These are phyloP conservation scores for Hyphopichia khmerensis DNA, from an alignment of 1,139 yeast genomes.

Conservation along the genomic window DNA sequence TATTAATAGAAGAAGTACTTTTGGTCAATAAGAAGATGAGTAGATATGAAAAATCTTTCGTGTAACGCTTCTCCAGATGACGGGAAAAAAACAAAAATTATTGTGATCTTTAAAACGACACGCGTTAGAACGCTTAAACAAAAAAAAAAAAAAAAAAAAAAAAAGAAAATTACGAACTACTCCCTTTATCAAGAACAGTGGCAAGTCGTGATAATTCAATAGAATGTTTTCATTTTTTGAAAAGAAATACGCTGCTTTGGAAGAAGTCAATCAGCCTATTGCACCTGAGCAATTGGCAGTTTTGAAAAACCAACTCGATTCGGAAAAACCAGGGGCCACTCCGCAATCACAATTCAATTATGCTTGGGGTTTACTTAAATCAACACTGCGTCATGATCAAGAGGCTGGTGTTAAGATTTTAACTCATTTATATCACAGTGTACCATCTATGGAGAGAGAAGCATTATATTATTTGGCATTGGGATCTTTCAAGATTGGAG, in stretches of 20 bases:
- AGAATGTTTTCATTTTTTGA: slow-evolving; percentile 1
- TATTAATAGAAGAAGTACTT: background rate
- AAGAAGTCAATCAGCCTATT: slow-evolving; percentile 55
- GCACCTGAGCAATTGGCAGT: slow-evolving; percentile 73
- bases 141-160: background rate
- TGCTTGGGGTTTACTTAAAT: slow-evolving; percentile 93
- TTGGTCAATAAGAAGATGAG: background rate
- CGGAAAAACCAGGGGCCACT: slow-evolving; percentile 78
- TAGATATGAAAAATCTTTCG: background rate
- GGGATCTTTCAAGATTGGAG: slow-evolving; percentile 87
- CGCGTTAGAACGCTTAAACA: background rate
- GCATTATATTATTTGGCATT: slow-evolving; percentile 83
- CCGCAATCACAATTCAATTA: slow-evolving; percentile 88
- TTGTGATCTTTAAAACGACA: background rate
- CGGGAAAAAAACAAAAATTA: background rate
- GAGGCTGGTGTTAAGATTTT: slow-evolving; percentile 76
- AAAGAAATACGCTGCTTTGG: slow-evolving; percentile 35
- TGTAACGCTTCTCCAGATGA: background rate
- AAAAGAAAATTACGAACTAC: background rate
- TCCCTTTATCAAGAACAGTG: background rate
- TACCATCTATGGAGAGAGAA: slow-evolving; percentile 84
- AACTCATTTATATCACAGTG: slow-evolving; percentile 71
- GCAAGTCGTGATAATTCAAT: background rate
- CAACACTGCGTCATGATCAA: slow-evolving; percentile 60
- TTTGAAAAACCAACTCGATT: slow-evolving; percentile 71